Evolutionary conservation across 1,284 basidiomycete species (phyloP).

Genomic region (Ceratobasidium sp.): DNA sequence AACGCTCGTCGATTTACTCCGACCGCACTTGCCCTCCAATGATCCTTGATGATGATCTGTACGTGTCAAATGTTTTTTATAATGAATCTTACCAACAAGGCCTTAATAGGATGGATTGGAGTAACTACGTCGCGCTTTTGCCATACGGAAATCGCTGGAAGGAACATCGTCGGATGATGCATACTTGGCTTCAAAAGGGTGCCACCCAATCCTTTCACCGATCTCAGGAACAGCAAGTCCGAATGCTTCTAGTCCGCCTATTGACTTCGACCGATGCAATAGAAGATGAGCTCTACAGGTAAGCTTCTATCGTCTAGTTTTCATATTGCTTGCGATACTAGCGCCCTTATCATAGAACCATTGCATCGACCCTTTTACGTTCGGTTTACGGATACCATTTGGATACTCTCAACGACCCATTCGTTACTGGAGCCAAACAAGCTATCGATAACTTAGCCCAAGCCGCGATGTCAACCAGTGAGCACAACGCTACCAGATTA

Average conservation of each 20-base stretch:
- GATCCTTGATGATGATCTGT: slow-evolving; percentile 23
- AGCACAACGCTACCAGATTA: not conserved
- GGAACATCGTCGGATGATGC: slow-evolving; percentile 38
- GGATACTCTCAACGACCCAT: slow-evolving; percentile 15
- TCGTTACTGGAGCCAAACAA: slow-evolving; percentile 14
- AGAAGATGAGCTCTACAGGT: slow-evolving; percentile 28
- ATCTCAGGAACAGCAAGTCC: slow-evolving; percentile 26
- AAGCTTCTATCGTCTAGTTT: slow-evolving; percentile 5
- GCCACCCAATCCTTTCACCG: slow-evolving; percentile 10
- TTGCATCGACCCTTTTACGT: slow-evolving; percentile 19
- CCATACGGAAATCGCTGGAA: slow-evolving; percentile 33
- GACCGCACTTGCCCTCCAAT: slow-evolving; percentile 44
- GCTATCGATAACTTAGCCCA: slow-evolving; percentile 29
- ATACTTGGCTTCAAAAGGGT: slow-evolving; percentile 36
- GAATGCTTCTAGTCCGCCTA: slow-evolving; percentile 26
- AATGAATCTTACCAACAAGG: no score
- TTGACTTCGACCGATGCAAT: slow-evolving; percentile 10
- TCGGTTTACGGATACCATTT: slow-evolving; percentile 35
- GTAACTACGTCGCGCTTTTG: slow-evolving; percentile 21
- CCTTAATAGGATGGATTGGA: slow-evolving; percentile 37
- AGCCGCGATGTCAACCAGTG: slow-evolving; percentile 27
- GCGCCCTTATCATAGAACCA: not conserved
- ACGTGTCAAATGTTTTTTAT: not conserved
- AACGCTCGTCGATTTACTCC: slow-evolving; percentile 46
- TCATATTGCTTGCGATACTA: not conserved